Base-by-base conservation (phyloP, 169 alveolate genomes). In the Amoebophrya sp. region DNA sequence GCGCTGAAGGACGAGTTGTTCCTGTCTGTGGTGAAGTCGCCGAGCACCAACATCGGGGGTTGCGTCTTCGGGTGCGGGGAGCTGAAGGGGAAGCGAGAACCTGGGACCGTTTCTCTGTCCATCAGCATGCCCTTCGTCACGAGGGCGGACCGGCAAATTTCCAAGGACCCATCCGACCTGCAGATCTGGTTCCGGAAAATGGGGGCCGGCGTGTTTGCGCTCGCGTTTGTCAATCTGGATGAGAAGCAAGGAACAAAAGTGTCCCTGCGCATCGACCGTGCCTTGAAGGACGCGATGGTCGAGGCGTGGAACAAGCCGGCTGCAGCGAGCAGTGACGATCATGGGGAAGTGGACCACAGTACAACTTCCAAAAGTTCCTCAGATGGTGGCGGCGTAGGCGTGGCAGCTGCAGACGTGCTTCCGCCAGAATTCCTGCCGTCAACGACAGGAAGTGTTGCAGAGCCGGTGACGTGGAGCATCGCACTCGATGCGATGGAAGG, bases 241-340 rank as follows among this genome's bases (percentile, higher is more conserved):
- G 83, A 66, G 10, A 66, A 18, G 39, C 0, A n/a, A 3, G 35
- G 32, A 1, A 25, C 83, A 1, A 66, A 66, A 18, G 83, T 66
- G 18, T 25, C 83, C 35, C 35, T 66, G 32, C 38, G 35, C 35
- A 25, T 66, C 35, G 83, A 66, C 35, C 35, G 10, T 7, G 1
- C 10, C 10, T 66, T 66, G 10, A 18, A 25, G 35, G 10, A 25
- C 10, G 83, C 32, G 29, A 7, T 66, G 12, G 0, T 1, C 35
- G 83, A 66, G 32, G 83, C 83, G 83, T 66, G 83, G 83, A 66
- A 66, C 7, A 25, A 0, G 1, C 1, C 83, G 18, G 35, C 83
- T 66, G 83, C 83, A 66, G 54, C 54, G 54, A 41, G 54, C 54
- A n/a, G n/a, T n/a, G n/a, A n/a, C n/a, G n/a, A n/a, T n/a, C n/a